These are phyloP conservation scores for Hymenoscyphus linearis DNA, from an alignment of 2,329 filamentous ascomycete genomes.

Conservation along the genomic window DNA sequence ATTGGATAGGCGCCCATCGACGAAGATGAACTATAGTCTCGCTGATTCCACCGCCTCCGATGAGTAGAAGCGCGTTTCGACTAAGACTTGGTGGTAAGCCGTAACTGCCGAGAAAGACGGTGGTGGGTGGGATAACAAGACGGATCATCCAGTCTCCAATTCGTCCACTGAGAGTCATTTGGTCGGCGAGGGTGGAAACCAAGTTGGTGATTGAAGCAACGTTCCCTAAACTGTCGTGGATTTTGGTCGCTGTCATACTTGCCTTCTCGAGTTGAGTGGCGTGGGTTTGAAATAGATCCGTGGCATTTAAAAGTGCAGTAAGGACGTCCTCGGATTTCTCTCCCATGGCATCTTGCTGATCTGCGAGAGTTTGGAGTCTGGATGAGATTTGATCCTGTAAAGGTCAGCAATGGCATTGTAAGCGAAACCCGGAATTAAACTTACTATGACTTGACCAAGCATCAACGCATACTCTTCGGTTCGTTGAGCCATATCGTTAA, in stretches of 20 bases:
- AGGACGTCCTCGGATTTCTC: conserved; percentile 22
- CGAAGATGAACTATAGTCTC: conserved; percentile 10
- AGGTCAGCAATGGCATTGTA: conserved; percentile 1
- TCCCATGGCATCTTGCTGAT: conserved; percentile 23
- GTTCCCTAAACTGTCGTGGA: conserved; percentile 24
- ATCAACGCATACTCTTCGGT: conserved; percentile 18
- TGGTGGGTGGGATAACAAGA: conserved; percentile 11
- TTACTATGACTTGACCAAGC: conserved; percentile 20
- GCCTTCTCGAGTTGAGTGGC: conserved; percentile 23
- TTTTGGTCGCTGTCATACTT: conserved; percentile 17
- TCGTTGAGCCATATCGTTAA: conserved; percentile 21
- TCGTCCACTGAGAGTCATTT: conserved; percentile 11
- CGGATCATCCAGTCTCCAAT: conserved; percentile 21
- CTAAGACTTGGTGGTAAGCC: conserved; percentile 21
- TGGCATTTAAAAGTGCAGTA: conserved; percentile 22
- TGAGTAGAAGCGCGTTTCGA: conserved; percentile 19
- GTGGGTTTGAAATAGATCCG: conserved; percentile 23
- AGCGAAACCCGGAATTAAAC: neutral
- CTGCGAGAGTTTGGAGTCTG: conserved; percentile 17
- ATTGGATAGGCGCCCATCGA: neutral
- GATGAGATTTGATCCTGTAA: conserved; percentile 18
- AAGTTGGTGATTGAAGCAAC: conserved; percentile 15
- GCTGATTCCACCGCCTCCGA: conserved; percentile 10
- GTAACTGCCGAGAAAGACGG: conserved; percentile 23
- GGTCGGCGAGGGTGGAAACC: conserved; percentile 17